Evolutionary conservation across 2,329 filamentous ascomycete genomes (phyloP), one percentile per base, ranked within the genome.

Genomic region (Ploettnerulaceae sp.): DNA sequence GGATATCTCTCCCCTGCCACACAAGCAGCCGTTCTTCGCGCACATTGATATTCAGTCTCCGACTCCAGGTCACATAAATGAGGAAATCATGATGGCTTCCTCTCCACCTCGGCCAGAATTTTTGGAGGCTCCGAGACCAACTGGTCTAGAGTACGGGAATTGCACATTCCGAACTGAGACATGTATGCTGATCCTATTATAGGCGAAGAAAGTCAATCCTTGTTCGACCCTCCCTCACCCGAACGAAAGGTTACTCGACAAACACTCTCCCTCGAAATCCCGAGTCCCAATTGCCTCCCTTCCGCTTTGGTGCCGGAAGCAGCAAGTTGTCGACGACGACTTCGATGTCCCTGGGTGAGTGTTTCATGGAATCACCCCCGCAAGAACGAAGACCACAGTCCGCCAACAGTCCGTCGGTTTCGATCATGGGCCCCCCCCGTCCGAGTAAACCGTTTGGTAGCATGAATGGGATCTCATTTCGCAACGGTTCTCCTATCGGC

Each of bases 1-100:
- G 89, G 90, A 97, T 62, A 82, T 96, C 66, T 96, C 91, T 34
- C 91, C 93, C 29, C 70, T 97, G 31, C 90, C 89, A 50, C 89
- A 95, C 72, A 96, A 95, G 72, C 72, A 77, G 22, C 76, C 85
- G 9, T 89, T 81, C 61, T 68, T 74, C 68, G 66, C 39, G 9
- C 75, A 84, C 56, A 72, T 86, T 53, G 81, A 84, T 55, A 67
- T 88, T 44, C 76, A 80, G 22, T 90, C 87, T 22, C 87, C 89
- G 1, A 85, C 84, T 1, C 84, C 84, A 7, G 74, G 77, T 33
- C 59, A 65, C 22, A 74, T 52, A 48, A 71, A 70, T 21, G 59
- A 61, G 47, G 58, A 57, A 32, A 74, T 75, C 66, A 69, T 75
- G 65, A 65, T 79, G 53, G 76, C 79, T 53, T 81, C 79, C 34